Conservation (phyloP, 306 rosid genomes). For the Casuarina glauca region DNA sequence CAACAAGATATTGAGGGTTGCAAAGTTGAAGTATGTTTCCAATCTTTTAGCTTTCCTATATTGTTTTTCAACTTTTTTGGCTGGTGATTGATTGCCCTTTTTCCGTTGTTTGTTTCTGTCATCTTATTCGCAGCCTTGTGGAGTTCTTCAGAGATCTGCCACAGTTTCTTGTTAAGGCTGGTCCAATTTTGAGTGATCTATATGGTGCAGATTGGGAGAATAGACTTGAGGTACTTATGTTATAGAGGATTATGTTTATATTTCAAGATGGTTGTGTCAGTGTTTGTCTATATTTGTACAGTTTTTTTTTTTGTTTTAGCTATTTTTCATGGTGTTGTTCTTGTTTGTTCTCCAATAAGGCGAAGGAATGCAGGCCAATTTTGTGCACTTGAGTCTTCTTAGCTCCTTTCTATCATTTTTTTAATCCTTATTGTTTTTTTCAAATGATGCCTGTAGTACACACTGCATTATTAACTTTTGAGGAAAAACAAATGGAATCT, state of each 20-base stretch:
- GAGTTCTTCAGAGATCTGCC: slow-evolving; percentile 96
- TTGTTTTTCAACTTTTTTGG: slow-evolving; percentile 10
- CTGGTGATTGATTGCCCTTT: slow-evolving; percentile 19
- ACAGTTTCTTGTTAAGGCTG: slow-evolving; percentile 87
- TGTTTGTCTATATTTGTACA: not conserved
- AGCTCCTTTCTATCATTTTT: slow-evolving; percentile 28
- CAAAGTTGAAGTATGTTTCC: slow-evolving; percentile 72
- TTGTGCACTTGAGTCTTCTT: slow-evolving; percentile 62
- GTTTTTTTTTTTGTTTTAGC: not conserved
- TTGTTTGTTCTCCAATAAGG: slow-evolving; percentile 42
- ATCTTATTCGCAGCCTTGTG: slow-evolving; percentile 54
- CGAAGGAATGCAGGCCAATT: slow-evolving; percentile 84
- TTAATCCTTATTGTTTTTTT: not conserved
- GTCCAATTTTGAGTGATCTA: slow-evolving; percentile 60
- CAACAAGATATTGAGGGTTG: slow-evolving; percentile 79
- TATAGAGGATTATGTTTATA: slow-evolving; percentile 13
- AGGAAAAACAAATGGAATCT: not conserved
- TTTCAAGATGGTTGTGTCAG: slow-evolving; percentile 8
- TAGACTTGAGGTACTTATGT: slow-evolving; percentile 74
- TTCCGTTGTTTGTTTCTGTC: slow-evolving; percentile 23
- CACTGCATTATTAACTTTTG: not conserved
- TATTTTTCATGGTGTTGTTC: slow-evolving; percentile 22
- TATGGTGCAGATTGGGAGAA: slow-evolving; percentile 93
- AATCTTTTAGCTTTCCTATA: slow-evolving; percentile 17
- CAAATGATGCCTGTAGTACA: not conserved